Conservation (phyloP, 2,329 filamentous ascomycete species). For the Dothistroma septosporum region DNA sequence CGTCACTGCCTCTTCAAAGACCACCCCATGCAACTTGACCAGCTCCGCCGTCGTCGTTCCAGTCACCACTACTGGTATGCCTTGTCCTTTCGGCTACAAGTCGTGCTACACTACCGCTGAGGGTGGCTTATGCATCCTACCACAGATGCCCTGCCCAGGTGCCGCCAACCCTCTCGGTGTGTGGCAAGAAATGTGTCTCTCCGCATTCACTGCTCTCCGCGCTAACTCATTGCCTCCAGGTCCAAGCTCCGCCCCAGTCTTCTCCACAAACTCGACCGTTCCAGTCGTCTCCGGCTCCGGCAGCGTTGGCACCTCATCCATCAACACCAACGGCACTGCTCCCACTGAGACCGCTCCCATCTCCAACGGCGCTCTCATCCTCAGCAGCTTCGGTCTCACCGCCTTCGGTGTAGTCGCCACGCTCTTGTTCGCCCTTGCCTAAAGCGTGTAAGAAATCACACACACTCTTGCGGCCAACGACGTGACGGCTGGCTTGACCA, state of each 20-base stretch:
- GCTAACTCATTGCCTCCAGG: background rate
- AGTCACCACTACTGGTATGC: background rate
- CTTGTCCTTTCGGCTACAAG: background rate
- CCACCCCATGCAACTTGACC: background rate
- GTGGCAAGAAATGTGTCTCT: too few relatives aligned
- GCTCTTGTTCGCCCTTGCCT: background rate
- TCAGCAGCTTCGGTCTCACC: background rate
- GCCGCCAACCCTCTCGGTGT: background rate
- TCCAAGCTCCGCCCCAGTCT: background rate
- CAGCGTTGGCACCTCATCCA: background rate
- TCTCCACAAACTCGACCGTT: background rate
- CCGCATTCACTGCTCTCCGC: background rate
- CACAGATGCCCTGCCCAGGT: background rate
- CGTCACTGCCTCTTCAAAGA: background rate
- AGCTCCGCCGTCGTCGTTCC: background rate
- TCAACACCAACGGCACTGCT: background rate
- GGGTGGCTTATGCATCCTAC: background rate
- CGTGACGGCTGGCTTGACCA: background rate
- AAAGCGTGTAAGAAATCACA: background rate
- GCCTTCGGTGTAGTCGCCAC: background rate
- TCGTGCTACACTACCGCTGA: background rate
- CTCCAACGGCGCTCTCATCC: background rate
- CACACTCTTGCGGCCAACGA: background rate
- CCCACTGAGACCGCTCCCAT: background rate
- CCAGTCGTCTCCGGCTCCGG: background rate